phyloP scores from a whole-genome alignment of 2,329 filamentous ascomycete genomes.

The Aspergillus vadensis region DNA sequence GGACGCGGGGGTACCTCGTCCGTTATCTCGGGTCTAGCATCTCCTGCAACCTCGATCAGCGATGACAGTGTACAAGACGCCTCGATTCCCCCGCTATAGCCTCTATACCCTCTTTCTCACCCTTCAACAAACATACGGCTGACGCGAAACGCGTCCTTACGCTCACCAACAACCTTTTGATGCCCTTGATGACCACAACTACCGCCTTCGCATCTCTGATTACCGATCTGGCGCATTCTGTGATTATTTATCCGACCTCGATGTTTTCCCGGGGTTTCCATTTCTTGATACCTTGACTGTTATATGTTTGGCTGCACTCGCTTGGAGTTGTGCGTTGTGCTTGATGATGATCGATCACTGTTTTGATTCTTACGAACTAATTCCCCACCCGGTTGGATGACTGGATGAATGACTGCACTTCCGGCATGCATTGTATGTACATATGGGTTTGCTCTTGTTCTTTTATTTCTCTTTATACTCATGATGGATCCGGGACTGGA shows the following conservation, averaged over 20 bases:
- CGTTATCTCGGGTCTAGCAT: conserved; percentile 41
- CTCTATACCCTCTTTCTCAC: background rate
- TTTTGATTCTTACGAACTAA: conserved; percentile 18
- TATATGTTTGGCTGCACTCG: background rate
- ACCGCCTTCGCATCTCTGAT: conserved; percentile 1
- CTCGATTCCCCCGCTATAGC: conserved; percentile 14
- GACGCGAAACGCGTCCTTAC: background rate
- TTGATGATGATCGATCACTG: conserved; percentile 12
- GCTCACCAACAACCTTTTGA: conserved; percentile 1
- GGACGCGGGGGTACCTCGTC: conserved; percentile 33
- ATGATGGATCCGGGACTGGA: conserved; percentile 16
- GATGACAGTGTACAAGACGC: conserved; percentile 34
- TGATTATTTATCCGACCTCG: conserved; percentile 2
- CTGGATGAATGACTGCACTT: conserved; percentile 13
- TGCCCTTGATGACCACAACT: conserved; percentile 16
- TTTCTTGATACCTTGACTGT: conserved; percentile 18
- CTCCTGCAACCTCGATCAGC: conserved; percentile 40
- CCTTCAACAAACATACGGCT: background rate
- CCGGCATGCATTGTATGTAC: conserved; percentile 11
- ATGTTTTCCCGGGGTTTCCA: background rate
- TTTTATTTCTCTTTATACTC: conserved; percentile 12
- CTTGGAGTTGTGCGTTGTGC: conserved; percentile 13
- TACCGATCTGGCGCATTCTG: conserved; percentile 12
- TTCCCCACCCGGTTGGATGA: conserved; percentile 21
- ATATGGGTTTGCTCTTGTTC: conserved; percentile 13